phyloP scores from a whole-genome alignment of 352 stramenopile species.

The Blastocystis sp. region DNA sequence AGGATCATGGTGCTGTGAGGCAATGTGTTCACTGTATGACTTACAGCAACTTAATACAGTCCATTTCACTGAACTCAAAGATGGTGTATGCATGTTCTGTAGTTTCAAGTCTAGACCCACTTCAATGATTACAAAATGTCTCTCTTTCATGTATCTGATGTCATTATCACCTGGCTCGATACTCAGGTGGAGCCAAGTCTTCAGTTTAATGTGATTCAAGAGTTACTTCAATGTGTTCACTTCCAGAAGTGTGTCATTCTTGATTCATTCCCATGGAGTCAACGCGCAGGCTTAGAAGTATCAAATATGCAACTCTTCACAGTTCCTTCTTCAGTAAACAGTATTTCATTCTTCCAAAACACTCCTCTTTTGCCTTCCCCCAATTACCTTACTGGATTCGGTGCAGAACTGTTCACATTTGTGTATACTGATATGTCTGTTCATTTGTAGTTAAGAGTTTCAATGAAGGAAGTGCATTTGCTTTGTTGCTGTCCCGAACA shows the following conservation, averaged over 20 bases:
- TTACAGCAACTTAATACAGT: neutral
- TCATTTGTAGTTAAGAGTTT: neutral
- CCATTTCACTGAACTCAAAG: neutral
- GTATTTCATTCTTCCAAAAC: neutral
- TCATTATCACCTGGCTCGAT: neutral
- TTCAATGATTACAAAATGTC: neutral
- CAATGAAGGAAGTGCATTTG: neutral
- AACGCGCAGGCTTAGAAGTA: neutral
- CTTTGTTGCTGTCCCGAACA: constrained; percentile 8
- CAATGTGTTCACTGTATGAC: neutral
- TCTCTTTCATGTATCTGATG: neutral
- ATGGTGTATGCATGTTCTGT: neutral
- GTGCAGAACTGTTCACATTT: neutral
- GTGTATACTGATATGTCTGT: neutral
- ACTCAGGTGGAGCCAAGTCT: neutral
- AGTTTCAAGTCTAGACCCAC: neutral
- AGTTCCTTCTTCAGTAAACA: neutral
- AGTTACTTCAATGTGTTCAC: neutral
- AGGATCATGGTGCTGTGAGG: neutral
- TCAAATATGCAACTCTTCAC: neutral
- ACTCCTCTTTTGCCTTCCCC: neutral
- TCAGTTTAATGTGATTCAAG: neutral
- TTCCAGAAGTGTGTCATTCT: neutral
- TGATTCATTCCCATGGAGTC: neutral
- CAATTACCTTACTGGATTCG: neutral